These are phyloP conservation scores for Xylaria hypoxylon DNA, from an alignment of 2,329 filamentous ascomycete genomes.

Conservation along the genomic window DNA sequence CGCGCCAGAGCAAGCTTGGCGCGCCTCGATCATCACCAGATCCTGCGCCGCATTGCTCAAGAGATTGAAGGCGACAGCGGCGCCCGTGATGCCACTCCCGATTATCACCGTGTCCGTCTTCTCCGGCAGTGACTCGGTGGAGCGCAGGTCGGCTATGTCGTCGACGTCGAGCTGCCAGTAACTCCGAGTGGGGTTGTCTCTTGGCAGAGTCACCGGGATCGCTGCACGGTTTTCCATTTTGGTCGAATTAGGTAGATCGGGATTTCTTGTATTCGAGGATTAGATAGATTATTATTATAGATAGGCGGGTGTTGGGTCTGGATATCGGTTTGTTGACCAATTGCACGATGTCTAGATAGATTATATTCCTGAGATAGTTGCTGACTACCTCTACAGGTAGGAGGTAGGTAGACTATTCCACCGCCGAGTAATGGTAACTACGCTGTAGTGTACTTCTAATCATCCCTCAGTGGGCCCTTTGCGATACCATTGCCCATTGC, in stretches of 20 bases:
- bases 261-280: too few relatives aligned
- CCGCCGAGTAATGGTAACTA: too few relatives aligned
- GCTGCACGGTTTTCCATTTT: conserved; percentile 54
- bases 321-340: too few relatives aligned
- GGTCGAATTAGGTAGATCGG: not conserved
- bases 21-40: conserved; percentile 72
- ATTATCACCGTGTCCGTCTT: conserved; percentile 70
- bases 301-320: too few relatives aligned
- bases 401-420: too few relatives aligned
- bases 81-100: conserved; percentile 74
- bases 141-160: conserved; percentile 63
- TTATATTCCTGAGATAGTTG: too few relatives aligned
- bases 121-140: conserved; percentile 61
- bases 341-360: too few relatives aligned
- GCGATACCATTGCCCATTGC: too few relatives aligned
- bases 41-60: conserved; percentile 54
- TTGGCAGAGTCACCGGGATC: conserved; percentile 60
- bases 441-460: too few relatives aligned
- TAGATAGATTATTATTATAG: too few relatives aligned
- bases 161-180: conserved; percentile 72
- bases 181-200: conserved; percentile 63
- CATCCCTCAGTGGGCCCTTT: too few relatives aligned
- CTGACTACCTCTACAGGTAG: too few relatives aligned
- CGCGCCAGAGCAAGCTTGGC: conserved; percentile 74
- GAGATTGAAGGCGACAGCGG: conserved; percentile 67